These are phyloP conservation scores for Boletus sp. DNA, from an alignment of 768 basidiomycete species.

Conservation along the genomic window DNA sequence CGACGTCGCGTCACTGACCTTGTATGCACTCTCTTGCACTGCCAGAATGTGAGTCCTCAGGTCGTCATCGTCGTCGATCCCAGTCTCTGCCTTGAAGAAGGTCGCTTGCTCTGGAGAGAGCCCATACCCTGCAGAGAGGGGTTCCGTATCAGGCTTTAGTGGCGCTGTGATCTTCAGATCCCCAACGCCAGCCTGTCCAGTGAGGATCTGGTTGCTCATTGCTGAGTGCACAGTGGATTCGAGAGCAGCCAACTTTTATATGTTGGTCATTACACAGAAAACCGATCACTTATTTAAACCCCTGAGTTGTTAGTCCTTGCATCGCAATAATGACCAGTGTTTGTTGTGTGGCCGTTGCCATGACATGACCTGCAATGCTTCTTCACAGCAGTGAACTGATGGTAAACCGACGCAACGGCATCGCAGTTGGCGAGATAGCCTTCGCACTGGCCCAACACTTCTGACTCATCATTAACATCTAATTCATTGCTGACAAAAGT, in stretches of 20 bases:
- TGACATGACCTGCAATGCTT: not conserved
- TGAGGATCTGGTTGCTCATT: conserved; percentile 1
- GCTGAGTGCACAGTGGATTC: too few species aligned
- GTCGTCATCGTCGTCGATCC: conserved; percentile 27
- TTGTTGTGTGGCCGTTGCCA: not conserved
- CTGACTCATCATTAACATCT: too few species aligned
- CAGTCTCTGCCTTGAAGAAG: conserved; percentile 31
- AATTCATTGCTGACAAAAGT: too few species aligned
- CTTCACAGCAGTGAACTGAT: too few species aligned
- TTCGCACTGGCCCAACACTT: too few species aligned
- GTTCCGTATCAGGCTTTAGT: not conserved
- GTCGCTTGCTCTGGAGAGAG: conserved; percentile 17
- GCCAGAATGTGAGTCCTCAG: conserved; percentile 31
- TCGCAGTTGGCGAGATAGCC: too few species aligned
- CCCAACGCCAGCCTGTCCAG: conserved; percentile 3
- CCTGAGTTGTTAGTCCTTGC: not conserved
- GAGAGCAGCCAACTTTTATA: not conserved
- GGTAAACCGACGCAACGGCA: too few species aligned
- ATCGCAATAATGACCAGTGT: not conserved
- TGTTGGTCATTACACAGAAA: not conserved
- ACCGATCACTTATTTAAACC: not conserved
- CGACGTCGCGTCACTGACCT: conserved; percentile 12
- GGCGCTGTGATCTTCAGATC: conserved; percentile 3
- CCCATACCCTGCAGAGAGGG: not conserved
- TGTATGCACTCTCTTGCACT: conserved; percentile 31